Base-by-base conservation (phyloP, 306 rosid genomes). In the Calophaca sinica region DNA sequence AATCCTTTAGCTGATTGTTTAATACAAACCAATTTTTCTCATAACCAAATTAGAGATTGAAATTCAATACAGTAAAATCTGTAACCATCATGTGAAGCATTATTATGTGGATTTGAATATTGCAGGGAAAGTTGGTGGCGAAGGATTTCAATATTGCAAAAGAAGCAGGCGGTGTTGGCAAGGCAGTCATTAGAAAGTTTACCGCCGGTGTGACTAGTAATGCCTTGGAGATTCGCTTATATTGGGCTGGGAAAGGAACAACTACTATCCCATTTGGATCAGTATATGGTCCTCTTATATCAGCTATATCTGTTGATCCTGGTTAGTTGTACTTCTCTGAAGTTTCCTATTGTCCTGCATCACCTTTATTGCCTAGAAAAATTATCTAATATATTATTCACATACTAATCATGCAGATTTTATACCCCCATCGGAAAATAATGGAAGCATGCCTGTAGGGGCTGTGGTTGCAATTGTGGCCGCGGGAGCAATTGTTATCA, bases 161-260 rank as follows among this genome's bases (percentile, higher is more conserved):
- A 44, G 79, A 63, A 72, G 87, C 84, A 8, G 79, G 87, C 2
- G 86, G 83, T 4, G 79, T 64, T 46, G 62, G 75, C 3, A 75
- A 70, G 73, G 72, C 52, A 20, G 2, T 69, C 20, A 64, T 57
- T 8, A 58, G n/a, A 41, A 63, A 3, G 0, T 83, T 83, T 9
- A 55, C 45, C 6, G 68, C 49, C 68, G 32, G 3, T 41, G 72
- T 80, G 58, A 68, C 66, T 28, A 51, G 36, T 41, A 68, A 35
- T 32, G 28, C 76, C 9, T 42, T 80, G 72, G 80, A 74, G 54
- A 80, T 80, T 26, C 67, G 77, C 6, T 58, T 80, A 48, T 10
- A 13, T 55, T 80, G 75, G 79, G 75, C 83, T 6, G 83, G 79
- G 33, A 74, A 85, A 70, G 94, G 94, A 39, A 89, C 94, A 4